Base-by-base conservation (phyloP, 2,329 filamentous ascomycete genomes). In the Fusarium napiforme region DNA sequence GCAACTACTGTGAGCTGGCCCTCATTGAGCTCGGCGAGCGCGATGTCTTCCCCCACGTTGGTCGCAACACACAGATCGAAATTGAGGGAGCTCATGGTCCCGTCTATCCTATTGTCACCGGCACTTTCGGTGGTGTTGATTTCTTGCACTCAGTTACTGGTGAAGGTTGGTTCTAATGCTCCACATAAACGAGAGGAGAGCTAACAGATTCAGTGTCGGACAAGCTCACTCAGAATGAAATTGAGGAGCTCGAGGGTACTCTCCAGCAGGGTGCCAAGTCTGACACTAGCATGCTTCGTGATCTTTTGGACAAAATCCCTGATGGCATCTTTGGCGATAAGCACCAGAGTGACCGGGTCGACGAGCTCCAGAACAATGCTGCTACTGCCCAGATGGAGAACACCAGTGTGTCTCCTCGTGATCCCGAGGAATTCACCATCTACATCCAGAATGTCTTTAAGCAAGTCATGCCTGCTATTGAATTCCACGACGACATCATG, bases 81-180 rank as follows among this genome's bases (percentile, higher is more conserved):
- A 87, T 98, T 34, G 85, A 88, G 39, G 94, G 93, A 49, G 92
- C 89, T 64, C 86, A 87, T 28, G 80, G 86, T 39, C 79, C 87
- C 9, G 93, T 97, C 69, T 97, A 93, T 77, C 95, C 95, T 11
- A 85, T 96, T 69, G 88, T 97, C 49, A 98, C 95, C 3, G 95
- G 96, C 67, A 98, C 95, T 11, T 98, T 98, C 82, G 95, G 95
- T 70, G 95, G 95, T 72, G 95, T 97, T 19, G 96, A 98, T 79
- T 98, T 98, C 84, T 85, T 97, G 69, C 94, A 97, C 84, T 96
- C 93, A 2, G 95, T 97, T 36, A 93, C 89, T 50, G 89, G 90
- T 66, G 90, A 92, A 84, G 85, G 87, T 88, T 72, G n/a, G 82
- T 75, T 19, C 30, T 37, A 28, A 15, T 32, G 14, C 42, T 10